These are phyloP conservation scores for Fraxinus americana DNA, from an alignment of 257 asterid genomes.

Conservation along the genomic window DNA sequence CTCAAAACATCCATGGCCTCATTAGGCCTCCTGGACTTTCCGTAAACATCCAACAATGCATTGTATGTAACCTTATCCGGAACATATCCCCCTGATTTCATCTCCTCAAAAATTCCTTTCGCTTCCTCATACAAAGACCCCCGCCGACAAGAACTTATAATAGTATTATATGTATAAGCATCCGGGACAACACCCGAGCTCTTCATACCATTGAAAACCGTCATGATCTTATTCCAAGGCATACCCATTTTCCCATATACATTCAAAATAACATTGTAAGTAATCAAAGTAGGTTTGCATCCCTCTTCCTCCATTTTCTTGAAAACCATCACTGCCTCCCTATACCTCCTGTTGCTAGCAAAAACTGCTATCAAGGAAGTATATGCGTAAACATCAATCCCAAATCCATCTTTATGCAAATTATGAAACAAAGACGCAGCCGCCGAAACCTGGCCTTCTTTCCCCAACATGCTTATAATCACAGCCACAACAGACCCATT, in stretches of 20 bases:
- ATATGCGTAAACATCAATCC: slow-evolving; percentile 76
- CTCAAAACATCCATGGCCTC: slow-evolving; percentile 84
- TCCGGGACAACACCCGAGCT: slow-evolving; percentile 65
- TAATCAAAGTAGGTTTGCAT: slow-evolving; percentile 73
- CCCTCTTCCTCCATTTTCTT: slow-evolving; percentile 93
- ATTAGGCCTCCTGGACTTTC: slow-evolving; percentile 79
- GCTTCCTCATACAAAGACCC: slow-evolving; percentile 88
- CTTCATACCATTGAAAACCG: slow-evolving; percentile 70
- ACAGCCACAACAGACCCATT: slow-evolving; percentile 51
- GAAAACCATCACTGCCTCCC: slow-evolving; percentile 79
- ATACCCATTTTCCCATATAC: slow-evolving; percentile 95
- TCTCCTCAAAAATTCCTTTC: slow-evolving; percentile 70
- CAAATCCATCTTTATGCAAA: slow-evolving; percentile 65
- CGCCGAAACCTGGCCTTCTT: slow-evolving; percentile 57
- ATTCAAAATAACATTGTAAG: slow-evolving; percentile 85
- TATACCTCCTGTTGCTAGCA: slow-evolving; percentile 60
- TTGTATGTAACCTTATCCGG: slow-evolving; percentile 94
- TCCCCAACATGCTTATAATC: slow-evolving; percentile 44
- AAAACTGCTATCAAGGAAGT: slow-evolving; percentile 73
- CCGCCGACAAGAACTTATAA: slow-evolving; percentile 77
- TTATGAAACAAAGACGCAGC: slow-evolving; percentile 70
- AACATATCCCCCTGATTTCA: slow-evolving; percentile 67
- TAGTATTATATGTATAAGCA: slow-evolving; percentile 86
- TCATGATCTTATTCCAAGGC: slow-evolving; percentile 81
- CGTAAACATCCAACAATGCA: slow-evolving; percentile 84